phyloP scores from a whole-genome alignment of 2,329 filamentous ascomycete genomes.

The Beauveria sp. region DNA sequence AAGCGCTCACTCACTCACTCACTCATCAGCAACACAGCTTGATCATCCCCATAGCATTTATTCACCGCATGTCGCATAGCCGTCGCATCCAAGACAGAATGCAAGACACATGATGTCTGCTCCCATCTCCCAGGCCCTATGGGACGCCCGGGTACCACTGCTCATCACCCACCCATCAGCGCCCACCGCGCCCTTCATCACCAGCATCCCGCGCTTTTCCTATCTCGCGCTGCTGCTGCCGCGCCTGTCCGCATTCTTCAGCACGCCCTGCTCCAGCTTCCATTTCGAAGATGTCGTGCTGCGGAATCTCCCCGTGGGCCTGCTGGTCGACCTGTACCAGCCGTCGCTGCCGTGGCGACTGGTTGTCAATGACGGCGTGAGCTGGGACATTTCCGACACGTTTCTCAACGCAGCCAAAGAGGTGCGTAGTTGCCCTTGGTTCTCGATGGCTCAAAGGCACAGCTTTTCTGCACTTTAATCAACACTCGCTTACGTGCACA shows the following conservation, averaged over 20 bases:
- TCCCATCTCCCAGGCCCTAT: constrained; percentile 40
- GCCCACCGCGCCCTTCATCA: constrained; percentile 42
- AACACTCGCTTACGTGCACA: not conserved
- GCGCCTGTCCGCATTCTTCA: constrained; percentile 46
- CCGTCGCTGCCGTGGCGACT: constrained; percentile 48
- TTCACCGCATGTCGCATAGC: not conserved
- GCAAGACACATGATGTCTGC: constrained; percentile 15
- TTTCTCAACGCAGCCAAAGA: constrained; percentile 60
- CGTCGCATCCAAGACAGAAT: not conserved
- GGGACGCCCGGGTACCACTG: constrained; percentile 46
- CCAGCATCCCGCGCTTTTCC: constrained; percentile 48
- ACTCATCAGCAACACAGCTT: not conserved
- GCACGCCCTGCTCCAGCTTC: constrained; percentile 48
- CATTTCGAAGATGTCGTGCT: constrained; percentile 48
- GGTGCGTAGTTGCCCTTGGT: constrained; percentile 25
- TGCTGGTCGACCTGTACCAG: constrained; percentile 50
- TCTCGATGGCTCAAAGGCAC: not conserved
- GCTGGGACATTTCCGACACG: constrained; percentile 54
- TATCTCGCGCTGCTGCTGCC: constrained; percentile 52
- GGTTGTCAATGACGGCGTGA: constrained; percentile 44
- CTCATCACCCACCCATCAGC: constrained; percentile 44
- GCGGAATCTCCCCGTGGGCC: constrained; percentile 44
- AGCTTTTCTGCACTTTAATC: no score
- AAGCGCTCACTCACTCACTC: not conserved
- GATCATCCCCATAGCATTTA: not conserved